Conservation (phyloP, 164 flowering plant genomes). For the Magnolia sinica region DNA sequence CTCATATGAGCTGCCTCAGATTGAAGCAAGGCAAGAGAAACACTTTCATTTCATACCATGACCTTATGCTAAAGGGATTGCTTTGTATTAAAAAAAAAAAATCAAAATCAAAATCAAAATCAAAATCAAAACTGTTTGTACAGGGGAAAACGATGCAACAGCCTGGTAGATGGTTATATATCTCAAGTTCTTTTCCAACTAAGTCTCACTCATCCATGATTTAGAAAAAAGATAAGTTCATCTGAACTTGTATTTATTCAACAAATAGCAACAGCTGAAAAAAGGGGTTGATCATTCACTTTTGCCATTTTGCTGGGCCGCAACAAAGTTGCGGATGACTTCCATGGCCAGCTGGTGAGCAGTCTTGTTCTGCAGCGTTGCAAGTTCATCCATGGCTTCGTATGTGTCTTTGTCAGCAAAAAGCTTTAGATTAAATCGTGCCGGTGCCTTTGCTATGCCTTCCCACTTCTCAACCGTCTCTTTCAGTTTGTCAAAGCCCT, state of each 20-base stretch:
- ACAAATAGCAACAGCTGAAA: background rate
- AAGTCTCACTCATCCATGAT: background rate
- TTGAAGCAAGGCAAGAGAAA: background rate
- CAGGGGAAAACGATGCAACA: too few relatives aligned
- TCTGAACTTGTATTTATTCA: background rate
- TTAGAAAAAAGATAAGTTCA: background rate
- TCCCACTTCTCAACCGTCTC: conserved; percentile 81
- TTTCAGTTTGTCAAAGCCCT: conserved; percentile 88
- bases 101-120: too few relatives aligned
- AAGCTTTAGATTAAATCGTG: conserved; percentile 57
- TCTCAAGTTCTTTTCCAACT: background rate
- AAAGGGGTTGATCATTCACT: conserved; percentile 24
- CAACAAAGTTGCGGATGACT: conserved; percentile 69
- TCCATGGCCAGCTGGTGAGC: conserved; percentile 87
- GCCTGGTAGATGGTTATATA: too few relatives aligned
- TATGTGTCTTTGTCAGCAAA: conserved; percentile 27
- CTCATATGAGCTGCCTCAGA: conserved; percentile 27
- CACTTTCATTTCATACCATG: background rate
- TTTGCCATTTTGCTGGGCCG: conserved; percentile 73
- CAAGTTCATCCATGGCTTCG: conserved; percentile 33
- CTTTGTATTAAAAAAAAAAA: background rate
- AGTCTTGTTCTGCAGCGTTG: conserved; percentile 58
- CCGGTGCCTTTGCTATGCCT: conserved; percentile 35
- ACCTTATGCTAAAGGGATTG: background rate
- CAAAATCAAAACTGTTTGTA: background rate